Evolutionary conservation across 352 stramenopile species (phyloP), one percentile per base, ranked within the genome.

Genomic region (Phytophthora kernoviae): DNA sequence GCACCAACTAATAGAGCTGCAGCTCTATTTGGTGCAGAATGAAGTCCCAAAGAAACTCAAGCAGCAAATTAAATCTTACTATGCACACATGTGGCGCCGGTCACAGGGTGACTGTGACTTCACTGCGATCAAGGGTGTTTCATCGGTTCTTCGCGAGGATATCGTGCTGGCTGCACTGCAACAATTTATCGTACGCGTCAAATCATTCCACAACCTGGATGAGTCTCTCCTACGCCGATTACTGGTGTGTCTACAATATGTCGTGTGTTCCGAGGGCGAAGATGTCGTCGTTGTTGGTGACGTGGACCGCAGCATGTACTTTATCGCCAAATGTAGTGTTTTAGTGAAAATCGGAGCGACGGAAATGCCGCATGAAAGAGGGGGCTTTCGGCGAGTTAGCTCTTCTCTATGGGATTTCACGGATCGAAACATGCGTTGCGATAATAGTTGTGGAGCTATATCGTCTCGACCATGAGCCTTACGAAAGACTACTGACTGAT

Each of bases 21-120:
- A 88, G 60, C 73, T 81, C 61, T 88, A 88, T 45, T 40, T 88
- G 17, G 46, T 81, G 4, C 67, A 85, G 24, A 83, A 88, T 53
- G 68, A 78, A 12, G 65, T 88, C 4, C 74, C 78, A 15, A 85
- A 85, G 50, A 67, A 40, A 1, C 44, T 88, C 18, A 81, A 82
- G 57, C 74, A 77, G 59, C 78, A 87, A 34, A 76, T 87, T 49
- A 84, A 88, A 58, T 58, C 77, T 39, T 85, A 84, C 53, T 85
- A 88, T 47, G 73, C 70, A 2, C 69, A 66, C 24, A 82, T 83
- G 17, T 88, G 75, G 75, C 59, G 62, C 0, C 65, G 75, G 0
- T 62, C 65, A 7, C 62, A 68, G 2, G 78, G 78, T 6, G 70
- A 81, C 36, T 59, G 70, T n/a, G 73, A 88, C 42, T 75, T 84